Evolutionary conservation across 140 eudicot species (phyloP), one percentile per base, ranked within the genome.

Genomic region (Flaveria floridana): DNA sequence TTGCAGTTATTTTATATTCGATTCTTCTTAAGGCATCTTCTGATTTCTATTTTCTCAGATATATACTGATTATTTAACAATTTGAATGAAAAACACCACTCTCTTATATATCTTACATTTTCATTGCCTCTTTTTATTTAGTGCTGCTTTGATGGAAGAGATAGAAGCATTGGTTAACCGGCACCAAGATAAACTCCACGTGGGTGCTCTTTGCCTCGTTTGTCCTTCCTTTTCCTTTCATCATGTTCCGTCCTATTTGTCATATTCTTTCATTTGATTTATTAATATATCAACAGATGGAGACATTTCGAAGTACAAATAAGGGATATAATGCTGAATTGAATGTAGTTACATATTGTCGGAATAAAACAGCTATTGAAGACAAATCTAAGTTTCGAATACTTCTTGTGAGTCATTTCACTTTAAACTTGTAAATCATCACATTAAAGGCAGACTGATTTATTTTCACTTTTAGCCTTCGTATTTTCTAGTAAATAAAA

Each of bases 71-170:
- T 0, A 46, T 41, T 19, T n/a, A 41, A 56, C 30, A 15, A 2
- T 39, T 50, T 25, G 21, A 56, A 51, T 59, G 30, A 50, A 2
- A 52, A 26, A 2, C 34, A 44, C 6, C 46, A 13, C 19, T 51
- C 37, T 58, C 11, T 6, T 77, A 9, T 41, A 47, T 72, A 55
- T 4, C 44, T 1, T 50, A 7, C 47, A 23, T 16, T 55, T 68
- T 71, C 47, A 4, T 72, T 69, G 68, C 28, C 51, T 61, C 64
- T 51, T 57, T 47, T 64, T 74, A 41, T 12, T 3, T 76, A 94
- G 97, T 81, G 95, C 84, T 10, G 86, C 89, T 71, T 77, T 94
- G 70, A 79, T 90, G 99, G 99, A 90, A 78, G 95, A 94, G 82
- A 87, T 94, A 59, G 88, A 81, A 78, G 84, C 84, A 48, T 72